A percentile compares a stretch with the other conserved stretches of the same genome.
These are phyloP conservation scores for Sicyos edulis DNA, from an alignment of 306 rosid species.

Conservation along the genomic window DNA sequence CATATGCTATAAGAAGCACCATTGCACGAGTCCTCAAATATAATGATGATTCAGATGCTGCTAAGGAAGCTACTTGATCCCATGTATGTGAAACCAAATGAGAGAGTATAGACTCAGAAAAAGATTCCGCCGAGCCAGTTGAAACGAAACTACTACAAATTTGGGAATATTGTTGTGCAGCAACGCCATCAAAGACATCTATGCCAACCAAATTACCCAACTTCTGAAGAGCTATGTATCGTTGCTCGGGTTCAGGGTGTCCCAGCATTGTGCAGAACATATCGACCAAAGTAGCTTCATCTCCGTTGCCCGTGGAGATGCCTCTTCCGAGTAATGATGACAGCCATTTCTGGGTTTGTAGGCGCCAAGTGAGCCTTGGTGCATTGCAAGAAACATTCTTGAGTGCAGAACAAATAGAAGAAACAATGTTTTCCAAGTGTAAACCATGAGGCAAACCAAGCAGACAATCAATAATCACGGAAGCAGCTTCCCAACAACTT, in stretches of 20 bases:
- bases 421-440: conserved; percentile 46
- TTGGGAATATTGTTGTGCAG: conserved; percentile 33
- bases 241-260: conserved; percentile 92
- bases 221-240: conserved; percentile 60
- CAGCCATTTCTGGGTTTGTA: conserved; percentile 75
- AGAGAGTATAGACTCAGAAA: conserved; percentile 44
- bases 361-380: conserved; percentile 76
- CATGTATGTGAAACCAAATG: conserved; percentile 79
- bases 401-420: conserved; percentile 56
- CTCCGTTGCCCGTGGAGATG: conserved; percentile 43
- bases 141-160: conserved; percentile 33
- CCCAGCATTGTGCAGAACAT: conserved; percentile 66
- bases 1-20: conserved; percentile 65
- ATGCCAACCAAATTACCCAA: conserved; percentile 67
- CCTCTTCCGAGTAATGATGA: conserved; percentile 50
- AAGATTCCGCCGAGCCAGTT: conserved; percentile 33
- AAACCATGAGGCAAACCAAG: conserved; percentile 50
- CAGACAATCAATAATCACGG: conserved; percentile 69
- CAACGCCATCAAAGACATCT: conserved; percentile 38
- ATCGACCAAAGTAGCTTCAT: conserved; percentile 53
- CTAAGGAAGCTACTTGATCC: conserved; percentile 70
- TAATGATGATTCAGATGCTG: conserved; percentile 58
- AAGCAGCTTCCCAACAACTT: conserved; percentile 85
- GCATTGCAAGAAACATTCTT: conserved; percentile 56
- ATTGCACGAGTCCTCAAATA: conserved; percentile 58